Base-by-base conservation (phyloP, 768 basidiomycete genomes). In the Strobilomyces dryophilus region DNA sequence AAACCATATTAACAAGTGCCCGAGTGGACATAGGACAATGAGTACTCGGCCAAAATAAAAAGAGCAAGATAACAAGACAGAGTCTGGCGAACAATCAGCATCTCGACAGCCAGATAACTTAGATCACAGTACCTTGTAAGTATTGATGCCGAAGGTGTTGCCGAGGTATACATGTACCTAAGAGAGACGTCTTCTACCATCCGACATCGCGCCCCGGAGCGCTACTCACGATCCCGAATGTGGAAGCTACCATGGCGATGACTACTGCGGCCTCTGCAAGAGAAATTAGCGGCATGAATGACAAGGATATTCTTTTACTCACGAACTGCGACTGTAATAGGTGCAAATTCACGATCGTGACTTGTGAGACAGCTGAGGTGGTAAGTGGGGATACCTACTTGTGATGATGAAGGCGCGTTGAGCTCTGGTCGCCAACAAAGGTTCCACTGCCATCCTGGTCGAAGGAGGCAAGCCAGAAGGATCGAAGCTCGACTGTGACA, bases 41-140 rank as follows among this genome's bases (percentile, higher is more conserved):
- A 80, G 47, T 65, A 91, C 90, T 89, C 89, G 52, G 87, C 91
- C 10, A 93, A 74, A 24, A 84, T 83, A 66, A 92, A 93, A 8
- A 93, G 74, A 4, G 88, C 88, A 6, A 93, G 81, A 66, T 92
- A 93, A 69, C 90, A 92, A 56, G 89, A 85, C 49, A 92, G 66
- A 12, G 90, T 92, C 85, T 89, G 6, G 47, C 14, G 39, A 46
- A 18, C 48, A 17, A 34, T 67, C 55, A 57, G 53, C 48, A 41
- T 52, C 44, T 49, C 52, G 34, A 58, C 8, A 32, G n/a, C 4
- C 29, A 8, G 5, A 29, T 34, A 34, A 36, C 42, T 49, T 17
- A 43, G 31, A 29, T 14, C 17, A 31, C 40, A 20, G 15, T 56
- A 81, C 87, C 72, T 85, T 87, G 71, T 84, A 87, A 58, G 70